Evolutionary conservation across 2,329 filamentous ascomycete genomes (phyloP).

Genomic region (Aspergillus vadensis): DNA sequence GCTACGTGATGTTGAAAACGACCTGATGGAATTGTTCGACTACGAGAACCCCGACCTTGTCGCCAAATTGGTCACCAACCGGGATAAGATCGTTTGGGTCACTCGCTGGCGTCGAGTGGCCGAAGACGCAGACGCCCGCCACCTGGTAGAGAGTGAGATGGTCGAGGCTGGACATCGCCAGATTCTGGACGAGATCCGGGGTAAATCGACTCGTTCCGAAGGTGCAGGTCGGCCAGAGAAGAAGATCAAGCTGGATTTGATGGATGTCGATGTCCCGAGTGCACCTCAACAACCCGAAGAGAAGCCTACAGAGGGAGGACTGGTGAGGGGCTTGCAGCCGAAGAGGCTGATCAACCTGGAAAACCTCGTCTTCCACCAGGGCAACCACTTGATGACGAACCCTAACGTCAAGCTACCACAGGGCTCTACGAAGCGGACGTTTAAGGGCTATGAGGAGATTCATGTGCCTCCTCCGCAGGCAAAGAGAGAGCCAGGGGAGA

Average conservation of each 20-base stretch:
- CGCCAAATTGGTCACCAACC: conserved; percentile 84
- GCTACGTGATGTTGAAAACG: conserved; percentile 93
- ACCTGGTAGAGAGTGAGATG: conserved; percentile 86
- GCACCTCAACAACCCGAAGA: conserved; percentile 56
- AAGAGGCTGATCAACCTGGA: conserved; percentile 88
- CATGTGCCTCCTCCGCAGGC: conserved; percentile 93
- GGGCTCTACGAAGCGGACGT: conserved; percentile 90
- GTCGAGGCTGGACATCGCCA: conserved; percentile 79
- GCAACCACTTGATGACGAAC: conserved; percentile 99
- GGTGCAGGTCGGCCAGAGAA: conserved; percentile 65
- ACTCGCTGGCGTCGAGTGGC: conserved; percentile 83
- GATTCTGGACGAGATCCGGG: conserved; percentile 85
- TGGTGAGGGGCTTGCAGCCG: conserved; percentile 83
- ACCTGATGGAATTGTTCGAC: conserved; percentile 97
- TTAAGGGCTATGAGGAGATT: conserved; percentile 98
- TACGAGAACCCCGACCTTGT: conserved; percentile 95
- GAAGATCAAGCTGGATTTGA: conserved; percentile 79
- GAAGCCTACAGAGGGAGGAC: conserved; percentile 62
- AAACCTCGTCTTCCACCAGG: conserved; percentile 94
- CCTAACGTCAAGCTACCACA: conserved; percentile 90
- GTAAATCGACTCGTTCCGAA: conserved; percentile 61
- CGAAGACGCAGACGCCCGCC: conserved; percentile 70
- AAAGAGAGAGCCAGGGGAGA: conserved; percentile 76
- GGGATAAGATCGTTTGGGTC: conserved; percentile 94
- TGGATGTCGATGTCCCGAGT: conserved; percentile 81